Conservation (phyloP, 129 eudicot genomes). For the Heracleum sosnowskyi region DNA sequence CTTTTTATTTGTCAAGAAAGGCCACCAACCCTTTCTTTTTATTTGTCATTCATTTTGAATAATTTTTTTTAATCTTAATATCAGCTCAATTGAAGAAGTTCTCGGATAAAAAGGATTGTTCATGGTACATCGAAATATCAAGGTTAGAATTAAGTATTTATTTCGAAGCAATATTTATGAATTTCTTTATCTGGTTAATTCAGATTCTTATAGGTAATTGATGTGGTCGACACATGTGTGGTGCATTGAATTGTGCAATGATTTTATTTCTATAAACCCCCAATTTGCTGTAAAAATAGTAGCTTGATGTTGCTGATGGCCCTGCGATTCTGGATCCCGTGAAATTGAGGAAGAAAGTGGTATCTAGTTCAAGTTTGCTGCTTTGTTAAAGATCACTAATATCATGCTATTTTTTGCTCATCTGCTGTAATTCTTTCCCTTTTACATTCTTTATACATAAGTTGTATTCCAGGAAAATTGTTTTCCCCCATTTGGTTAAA, state of each 20-base stretch:
- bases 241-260: no score
- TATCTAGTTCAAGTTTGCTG: no score
- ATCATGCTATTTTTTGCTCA: background rate
- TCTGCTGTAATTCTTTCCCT: background rate
- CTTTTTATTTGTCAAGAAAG: background rate
- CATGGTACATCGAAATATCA: background rate
- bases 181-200: no score
- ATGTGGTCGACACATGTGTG: no score
- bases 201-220: no score
- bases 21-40: background rate
- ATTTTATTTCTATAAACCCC: no score
- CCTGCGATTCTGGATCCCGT: no score
- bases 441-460: background rate
- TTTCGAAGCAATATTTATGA: background rate
- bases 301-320: no score
- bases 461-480: background rate
- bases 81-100: background rate
- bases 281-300: no score
- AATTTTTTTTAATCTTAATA: background rate
- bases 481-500: background rate
- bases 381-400: no score
- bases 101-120: background rate
- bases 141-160: background rate
- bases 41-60: background rate
- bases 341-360: no score